Base-by-base conservation (phyloP, 306 rosid genomes). In the Vigna unguiculata region DNA sequence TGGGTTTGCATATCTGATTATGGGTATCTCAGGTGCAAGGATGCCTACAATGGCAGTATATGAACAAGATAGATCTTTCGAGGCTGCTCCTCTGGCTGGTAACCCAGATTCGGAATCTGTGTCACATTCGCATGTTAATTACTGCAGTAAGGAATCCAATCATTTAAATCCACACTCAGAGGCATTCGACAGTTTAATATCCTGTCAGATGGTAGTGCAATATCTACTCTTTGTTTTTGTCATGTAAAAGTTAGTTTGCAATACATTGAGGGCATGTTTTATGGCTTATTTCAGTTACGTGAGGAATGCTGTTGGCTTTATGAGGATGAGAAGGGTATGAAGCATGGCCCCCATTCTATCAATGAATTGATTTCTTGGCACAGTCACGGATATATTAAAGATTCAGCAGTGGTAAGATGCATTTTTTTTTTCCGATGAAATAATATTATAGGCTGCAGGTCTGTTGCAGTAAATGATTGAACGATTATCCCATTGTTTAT, bases 311-410 rank as follows among this genome's bases (percentile, higher is more conserved):
- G 96, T 74, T 92, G 97, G 99, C 86, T 89, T 76, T 89, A 89
- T 67, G 91, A 82, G 83, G 99, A 95, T 82, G 88, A 81, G 28
- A 83, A 80, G 69, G 96, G 96, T 48, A 85, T 54, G 76, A 92
- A 88, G 72, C 89, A 75, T 19, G 99, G 99, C 34, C 97, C 99
- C 0, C 89, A 91, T 87, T 88, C 97, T 43, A 88, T 95, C 76
- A 72, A 70, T 8, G 90, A 92, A 65, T 75, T 95, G 71, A 74
- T 80, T 88, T 88, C 96, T 54, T 91, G 92, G 97, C 86, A 91
- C 86, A 86, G 38, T 65, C 86, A 77, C 81, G 93, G 97, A 78
- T 87, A 90, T 87, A 86, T 95, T 68, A 84, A 66, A 76, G 97
- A 95, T 82, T 82, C 90, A 15, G 68, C 85, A 1, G 68, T 85